These are phyloP conservation scores for Podila minutissima DNA, from an alignment of 192 early-diverging fungal species.

Conservation along the genomic window DNA sequence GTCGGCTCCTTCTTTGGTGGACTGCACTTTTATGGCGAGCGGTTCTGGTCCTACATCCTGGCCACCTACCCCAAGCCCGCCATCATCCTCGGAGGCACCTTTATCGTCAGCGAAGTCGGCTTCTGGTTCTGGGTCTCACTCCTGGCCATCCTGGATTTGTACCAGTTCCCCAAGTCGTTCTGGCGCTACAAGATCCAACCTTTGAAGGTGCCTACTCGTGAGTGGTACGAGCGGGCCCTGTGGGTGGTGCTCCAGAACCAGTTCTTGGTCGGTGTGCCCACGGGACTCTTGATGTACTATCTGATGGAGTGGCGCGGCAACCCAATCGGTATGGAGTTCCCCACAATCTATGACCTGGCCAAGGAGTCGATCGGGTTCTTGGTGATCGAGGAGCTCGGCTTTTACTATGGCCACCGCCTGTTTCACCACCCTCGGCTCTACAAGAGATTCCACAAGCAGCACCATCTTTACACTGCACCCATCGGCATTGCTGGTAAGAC, in stretches of 20 bases:
- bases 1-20: constrained; percentile 32
- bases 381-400: constrained; percentile 74
- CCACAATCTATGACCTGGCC: constrained; percentile 58
- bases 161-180: constrained; percentile 53
- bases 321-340: constrained; percentile 72
- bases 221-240: constrained; percentile 67
- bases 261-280: constrained; percentile 72
- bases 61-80: constrained; percentile 34
- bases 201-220: constrained; percentile 59
- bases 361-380: constrained; percentile 68
- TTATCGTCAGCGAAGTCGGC: constrained; percentile 34
- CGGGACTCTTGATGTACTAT: constrained; percentile 73
- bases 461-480: constrained; percentile 80
- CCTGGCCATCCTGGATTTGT: constrained; percentile 35
- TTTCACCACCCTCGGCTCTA: constrained; percentile 76
- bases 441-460: constrained; percentile 82
- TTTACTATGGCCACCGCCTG: constrained; percentile 78
- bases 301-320: constrained; percentile 70
- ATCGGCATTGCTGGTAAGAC: constrained; percentile 74
- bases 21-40: constrained; percentile 30
- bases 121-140: constrained; percentile 50
- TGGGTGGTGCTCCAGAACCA: constrained; percentile 70
- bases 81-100: constrained; percentile 36
- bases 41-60: constrained; percentile 40
- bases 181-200: constrained; percentile 80